phyloP scores from a whole-genome alignment of 345 rosid genomes.

The Firmiana major region DNA sequence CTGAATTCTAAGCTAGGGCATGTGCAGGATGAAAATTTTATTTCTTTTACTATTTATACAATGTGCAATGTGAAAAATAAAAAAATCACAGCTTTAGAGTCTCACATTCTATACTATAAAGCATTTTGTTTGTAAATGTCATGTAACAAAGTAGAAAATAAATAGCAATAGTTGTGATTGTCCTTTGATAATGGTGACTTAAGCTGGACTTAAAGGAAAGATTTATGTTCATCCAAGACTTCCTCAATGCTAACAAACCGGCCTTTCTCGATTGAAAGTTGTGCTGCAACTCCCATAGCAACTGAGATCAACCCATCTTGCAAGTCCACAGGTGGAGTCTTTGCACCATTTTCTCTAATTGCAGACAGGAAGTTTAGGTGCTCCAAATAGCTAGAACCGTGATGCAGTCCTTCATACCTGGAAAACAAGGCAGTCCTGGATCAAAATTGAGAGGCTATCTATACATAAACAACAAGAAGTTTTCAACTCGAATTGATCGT shows the following conservation, averaged over 20 bases:
- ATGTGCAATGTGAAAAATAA: no score
- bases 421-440: not conserved
- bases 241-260: constrained; percentile 61
- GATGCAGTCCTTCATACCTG: constrained; percentile 90
- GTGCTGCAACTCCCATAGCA: constrained; percentile 97
- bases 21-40: no score
- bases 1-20: no score
- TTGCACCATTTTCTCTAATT: constrained; percentile 41
- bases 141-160: not conserved
- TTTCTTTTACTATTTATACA: no score
- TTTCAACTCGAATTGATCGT: not conserved
- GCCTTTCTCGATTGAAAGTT: constrained; percentile 73
- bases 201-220: not conserved
- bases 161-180: not conserved
- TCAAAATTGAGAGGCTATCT: not conserved
- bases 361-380: constrained; percentile 75
- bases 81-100: not conserved
- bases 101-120: no score
- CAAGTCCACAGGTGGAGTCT: constrained; percentile 64
- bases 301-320: constrained; percentile 88
- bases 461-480: not conserved
- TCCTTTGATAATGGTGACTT: not conserved
- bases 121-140: not conserved
- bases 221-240: constrained; percentile 36
- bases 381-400: constrained; percentile 92